A percentile compares a stretch with the other conserved stretches of the same genome.
Conservation (phyloP, 2,329 filamentous ascomycete species). For the Fusarium illudens region DNA sequence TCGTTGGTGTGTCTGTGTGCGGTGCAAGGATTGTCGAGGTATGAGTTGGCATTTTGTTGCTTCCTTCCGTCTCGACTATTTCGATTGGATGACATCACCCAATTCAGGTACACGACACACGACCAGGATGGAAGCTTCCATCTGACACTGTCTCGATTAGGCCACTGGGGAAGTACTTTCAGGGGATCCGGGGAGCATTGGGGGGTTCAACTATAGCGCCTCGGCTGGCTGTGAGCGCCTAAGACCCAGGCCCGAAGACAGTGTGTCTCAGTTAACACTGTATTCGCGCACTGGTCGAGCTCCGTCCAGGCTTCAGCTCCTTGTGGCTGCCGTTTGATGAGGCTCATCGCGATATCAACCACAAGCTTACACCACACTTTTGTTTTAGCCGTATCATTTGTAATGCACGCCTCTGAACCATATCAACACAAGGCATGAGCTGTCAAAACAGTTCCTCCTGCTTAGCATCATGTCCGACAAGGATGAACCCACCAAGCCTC, state of each 20-base stretch:
- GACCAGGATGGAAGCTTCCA: not conserved
- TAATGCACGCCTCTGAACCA: not conserved
- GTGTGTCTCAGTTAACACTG: not conserved
- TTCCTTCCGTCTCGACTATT: not conserved
- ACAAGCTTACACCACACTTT: slow-evolving; percentile 17
- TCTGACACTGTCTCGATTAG: not conserved
- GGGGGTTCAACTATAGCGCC: not conserved
- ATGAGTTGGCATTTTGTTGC: not conserved
- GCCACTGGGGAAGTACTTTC: not conserved
- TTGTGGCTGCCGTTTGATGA: slow-evolving; percentile 16
- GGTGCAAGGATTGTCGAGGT: not conserved
- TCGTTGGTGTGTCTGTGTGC: not conserved
- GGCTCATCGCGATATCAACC: slow-evolving; percentile 3
- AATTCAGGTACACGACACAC: not conserved
- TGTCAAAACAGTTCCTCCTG: not conserved
- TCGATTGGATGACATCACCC: not conserved
- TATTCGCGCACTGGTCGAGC: not conserved
- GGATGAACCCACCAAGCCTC: slow-evolving; percentile 34
- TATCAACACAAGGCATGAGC: not conserved
- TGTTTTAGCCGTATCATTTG: not conserved
- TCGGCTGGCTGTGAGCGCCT: not conserved
- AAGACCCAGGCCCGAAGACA: not conserved
- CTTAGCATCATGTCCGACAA: slow-evolving; percentile 40
- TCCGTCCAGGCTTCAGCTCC: not conserved
- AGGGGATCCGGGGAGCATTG: not conserved